Evolutionary conservation across 1,284 basidiomycete species (phyloP), one percentile per base, ranked within the genome.

Genomic region (Trametes hirsuta): DNA sequence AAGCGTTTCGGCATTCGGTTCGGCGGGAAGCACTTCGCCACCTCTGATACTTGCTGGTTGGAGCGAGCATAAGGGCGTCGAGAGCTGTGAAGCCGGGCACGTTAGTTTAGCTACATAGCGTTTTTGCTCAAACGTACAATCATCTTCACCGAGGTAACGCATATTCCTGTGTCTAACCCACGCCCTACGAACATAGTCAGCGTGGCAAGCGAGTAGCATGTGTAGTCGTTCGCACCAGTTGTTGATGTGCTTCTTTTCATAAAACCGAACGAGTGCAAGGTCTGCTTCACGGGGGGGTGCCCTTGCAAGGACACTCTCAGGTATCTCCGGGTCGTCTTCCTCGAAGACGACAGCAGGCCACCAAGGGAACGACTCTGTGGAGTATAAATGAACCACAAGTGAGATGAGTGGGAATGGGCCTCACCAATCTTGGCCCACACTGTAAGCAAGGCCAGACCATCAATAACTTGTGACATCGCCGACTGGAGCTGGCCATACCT

Each of bases 261-360:
- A 84, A 71, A 85, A 86, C 39, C 76, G 75, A 25, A 84, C 79
- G 12, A 85, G 75, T 66, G 74, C 72, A 64, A 59, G 22, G 77
- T 53, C 59, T 53, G 68, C 12, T 58, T 58, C 25, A 22, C 45
- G 21, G 12, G 39, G 42, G 56, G 54, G 71, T 15, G 56, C 66
- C 11, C 42, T 71, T 15, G 45, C 60, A 22, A 72, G 58, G 6
- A 82, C 77, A 6, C 65, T 63, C 12, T 68, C 62, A 0, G 81
- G 79, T 14, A 84, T 74, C 0, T 71, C 71, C 6, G 72, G 63
- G 47, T 76, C 74, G 39, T 81, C 76, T 8, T 67, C 65, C 46
- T 81, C 79, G 50, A 72, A 77, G 5, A 81, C 72, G 21, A 79
- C 78, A 3, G 77, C 78, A 22, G 79, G 76, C 74, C 76, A 80